These are phyloP conservation scores for Begonia masoniana DNA, from an alignment of 306 rosid genomes.

Conservation along the genomic window DNA sequence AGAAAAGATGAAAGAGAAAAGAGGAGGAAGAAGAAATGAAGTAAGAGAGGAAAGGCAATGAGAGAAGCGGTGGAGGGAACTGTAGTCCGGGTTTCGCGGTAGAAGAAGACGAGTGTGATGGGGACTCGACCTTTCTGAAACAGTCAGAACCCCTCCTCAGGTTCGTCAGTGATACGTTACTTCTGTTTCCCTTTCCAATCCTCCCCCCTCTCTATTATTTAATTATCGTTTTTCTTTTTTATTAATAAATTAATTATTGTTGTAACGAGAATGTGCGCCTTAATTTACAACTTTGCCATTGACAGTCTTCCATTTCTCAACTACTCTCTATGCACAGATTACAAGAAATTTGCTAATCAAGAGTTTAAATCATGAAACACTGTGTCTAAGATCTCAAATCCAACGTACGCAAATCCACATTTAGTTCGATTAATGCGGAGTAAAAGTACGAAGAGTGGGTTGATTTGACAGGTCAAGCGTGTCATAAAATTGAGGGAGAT, in stretches of 20 bases:
- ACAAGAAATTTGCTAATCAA: no score
- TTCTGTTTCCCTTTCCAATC: constrained; percentile 3
- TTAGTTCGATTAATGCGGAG: no score
- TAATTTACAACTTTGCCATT: no score
- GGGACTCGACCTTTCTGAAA: constrained; percentile 4
- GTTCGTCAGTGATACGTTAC: constrained; percentile 13
- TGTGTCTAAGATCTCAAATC: no score
- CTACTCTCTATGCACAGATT: no score
- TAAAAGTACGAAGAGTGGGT: no score
- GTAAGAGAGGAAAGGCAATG: neutral
- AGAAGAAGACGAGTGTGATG: constrained; percentile 7
- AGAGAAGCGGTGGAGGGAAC: constrained; percentile 4
- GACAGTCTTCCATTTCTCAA: no score
- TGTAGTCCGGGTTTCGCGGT: constrained; percentile 15
- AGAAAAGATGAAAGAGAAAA: neutral
- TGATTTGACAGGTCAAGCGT: constrained; percentile 5
- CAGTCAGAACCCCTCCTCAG: constrained; percentile 1
- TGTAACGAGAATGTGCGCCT: no score
- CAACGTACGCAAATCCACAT: no score
- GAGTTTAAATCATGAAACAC: no score
- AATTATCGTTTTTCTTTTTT: no score
- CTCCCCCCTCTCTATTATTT: neutral
- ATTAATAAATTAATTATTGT: no score
- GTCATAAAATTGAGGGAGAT: constrained; percentile 11
- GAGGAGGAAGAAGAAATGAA: neutral